Conservation (phyloP, 306 rosid species). For the Cucumis cinereus region DNA sequence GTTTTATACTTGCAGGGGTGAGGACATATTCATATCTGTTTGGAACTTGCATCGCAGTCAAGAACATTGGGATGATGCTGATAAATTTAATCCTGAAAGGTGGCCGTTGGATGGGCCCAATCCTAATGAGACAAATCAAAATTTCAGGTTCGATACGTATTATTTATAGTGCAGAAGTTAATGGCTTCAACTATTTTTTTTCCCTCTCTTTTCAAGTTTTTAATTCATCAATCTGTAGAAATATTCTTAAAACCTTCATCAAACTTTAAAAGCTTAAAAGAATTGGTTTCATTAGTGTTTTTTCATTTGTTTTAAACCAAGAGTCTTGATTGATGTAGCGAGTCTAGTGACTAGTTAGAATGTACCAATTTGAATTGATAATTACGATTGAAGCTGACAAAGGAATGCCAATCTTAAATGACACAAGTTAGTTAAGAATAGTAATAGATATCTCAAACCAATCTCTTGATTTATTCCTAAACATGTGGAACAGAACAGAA, state of each 20-base stretch:
- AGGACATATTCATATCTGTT: conserved; percentile 81
- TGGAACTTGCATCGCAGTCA: conserved; percentile 97
- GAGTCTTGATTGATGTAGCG: not conserved
- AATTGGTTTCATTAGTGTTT: not conserved
- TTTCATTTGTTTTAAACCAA: not conserved
- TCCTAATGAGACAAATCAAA: conserved; percentile 93
- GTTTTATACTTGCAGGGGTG: conserved; percentile 52
- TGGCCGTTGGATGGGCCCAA: conserved; percentile 95
- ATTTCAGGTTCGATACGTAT: conserved; percentile 43
- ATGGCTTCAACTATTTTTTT: not conserved
- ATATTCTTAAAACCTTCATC: not conserved
- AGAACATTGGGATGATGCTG: conserved; percentile 70
- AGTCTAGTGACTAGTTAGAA: not conserved
- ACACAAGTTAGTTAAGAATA: not conserved
- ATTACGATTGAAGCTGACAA: not conserved
- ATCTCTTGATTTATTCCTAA: conserved; percentile 5
- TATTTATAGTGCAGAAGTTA: not conserved
- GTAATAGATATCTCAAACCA: not conserved
- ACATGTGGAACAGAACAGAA: not conserved
- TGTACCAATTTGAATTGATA: not conserved
- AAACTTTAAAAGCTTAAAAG: not conserved
- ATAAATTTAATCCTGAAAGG: conserved; percentile 79
- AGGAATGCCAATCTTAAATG: not conserved
- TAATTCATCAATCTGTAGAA: not conserved
- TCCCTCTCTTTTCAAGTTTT: too few species aligned